Evolutionary conservation across 2,329 filamentous ascomycete species (phyloP), one percentile per base, ranked within the genome.

Genomic region (Microcyclospora pomicola): DNA sequence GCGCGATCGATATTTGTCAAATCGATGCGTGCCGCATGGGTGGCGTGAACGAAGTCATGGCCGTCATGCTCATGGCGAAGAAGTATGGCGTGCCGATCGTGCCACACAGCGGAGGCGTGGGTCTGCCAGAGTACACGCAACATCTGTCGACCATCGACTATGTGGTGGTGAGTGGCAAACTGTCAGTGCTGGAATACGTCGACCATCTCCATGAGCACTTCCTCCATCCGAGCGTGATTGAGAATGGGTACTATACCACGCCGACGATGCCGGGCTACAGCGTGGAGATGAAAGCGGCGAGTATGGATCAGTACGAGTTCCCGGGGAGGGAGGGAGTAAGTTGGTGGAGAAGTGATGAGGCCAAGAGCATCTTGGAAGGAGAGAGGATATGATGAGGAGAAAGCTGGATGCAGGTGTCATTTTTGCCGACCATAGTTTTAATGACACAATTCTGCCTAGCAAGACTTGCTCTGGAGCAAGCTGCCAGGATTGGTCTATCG

Each of bases 161-260:
- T 52, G 82, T 94, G 3, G 80, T 80, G 33, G 84, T 94, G 1
- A 80, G 72, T 43, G 86, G 82, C 13, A 82, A 86, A 69, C 72
- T 77, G 55, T 50, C 46, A 15, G 75, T 94, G 34, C 66, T 94
- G 40, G 87, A 95, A 67, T 94, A 87, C 61, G 85, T 94, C 15
- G 86, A 94, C 58, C 84, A 93, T 62, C 64, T 94, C 54, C 87
- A 94, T 61, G 86, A 94, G 71, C 86, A 94, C 64, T 94, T 94
- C 59, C 66, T 84, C 54, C 73, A 93, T 60, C 86, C 86, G 1
- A 73, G 77, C 2, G 72, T 79, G 40, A 84, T 94, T 52, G 76
- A 78, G 63, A 78, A 86, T 48, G 87, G 86, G 3, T 91, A 85
- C 62, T 92, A 92, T 64, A 80, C 82, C 48, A 94, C 87, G 1